Percentiles rank a stretch among this genome's conserved stretches.
Evolutionary conservation across 1,284 basidiomycete genomes (phyloP).

Genomic region (Leccinum pallidistipes): DNA sequence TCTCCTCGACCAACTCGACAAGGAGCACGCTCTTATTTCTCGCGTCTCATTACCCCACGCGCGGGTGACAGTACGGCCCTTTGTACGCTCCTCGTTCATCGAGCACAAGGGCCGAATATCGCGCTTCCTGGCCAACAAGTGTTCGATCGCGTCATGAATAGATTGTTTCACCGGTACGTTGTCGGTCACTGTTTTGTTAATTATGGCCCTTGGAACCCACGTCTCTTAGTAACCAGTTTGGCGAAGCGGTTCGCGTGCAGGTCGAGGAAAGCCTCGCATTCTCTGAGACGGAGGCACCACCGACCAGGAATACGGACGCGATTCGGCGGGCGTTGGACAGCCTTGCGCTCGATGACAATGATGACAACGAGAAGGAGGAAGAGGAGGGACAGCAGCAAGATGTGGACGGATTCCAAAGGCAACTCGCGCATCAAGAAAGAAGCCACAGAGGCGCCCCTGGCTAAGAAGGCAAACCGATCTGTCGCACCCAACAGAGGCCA

Average conservation of each 20-base stretch:
- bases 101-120: constrained; percentile 98
- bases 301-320: constrained; percentile 82
- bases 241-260: constrained; percentile 90
- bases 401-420: constrained; percentile 3
- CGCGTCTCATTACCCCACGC: neutral
- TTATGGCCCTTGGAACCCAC: neutral
- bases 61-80: constrained; percentile 74
- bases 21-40: constrained; percentile 58
- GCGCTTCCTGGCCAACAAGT: constrained; percentile 98
- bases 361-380: constrained; percentile 50
- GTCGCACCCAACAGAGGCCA: no score
- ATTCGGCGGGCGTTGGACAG: constrained; percentile 87
- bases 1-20: constrained; percentile 98
- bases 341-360: constrained; percentile 74
- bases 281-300: constrained; percentile 88
- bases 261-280: constrained; percentile 96
- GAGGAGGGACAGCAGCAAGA: neutral
- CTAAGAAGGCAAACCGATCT: no score
- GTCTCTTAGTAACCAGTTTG: constrained; percentile 72
- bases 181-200: neutral
- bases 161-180: constrained; percentile 89
- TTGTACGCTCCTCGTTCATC: constrained; percentile 95
- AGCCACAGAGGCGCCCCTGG: no score
- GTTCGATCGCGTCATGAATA: constrained; percentile 96
- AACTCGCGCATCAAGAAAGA: no score